These are phyloP conservation scores for Exsudoporus frostii DNA, from an alignment of 768 basidiomycete species.

Conservation along the genomic window DNA sequence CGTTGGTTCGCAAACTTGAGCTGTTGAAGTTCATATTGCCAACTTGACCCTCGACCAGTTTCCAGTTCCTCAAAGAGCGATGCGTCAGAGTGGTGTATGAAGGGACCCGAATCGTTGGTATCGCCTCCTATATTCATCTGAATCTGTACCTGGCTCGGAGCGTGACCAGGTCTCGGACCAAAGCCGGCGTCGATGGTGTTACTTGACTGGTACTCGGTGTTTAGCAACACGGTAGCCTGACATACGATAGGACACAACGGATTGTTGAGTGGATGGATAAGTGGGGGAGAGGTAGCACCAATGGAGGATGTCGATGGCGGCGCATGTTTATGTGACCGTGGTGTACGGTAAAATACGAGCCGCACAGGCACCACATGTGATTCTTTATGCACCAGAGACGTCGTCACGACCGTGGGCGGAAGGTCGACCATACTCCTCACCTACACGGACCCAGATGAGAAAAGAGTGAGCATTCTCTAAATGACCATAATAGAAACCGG, in stretches of 20 bases:
- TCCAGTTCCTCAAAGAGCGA: conserved; percentile 77
- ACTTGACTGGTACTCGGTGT: not conserved
- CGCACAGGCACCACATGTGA: conserved; percentile 29
- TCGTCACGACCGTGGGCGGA: conserved; percentile 18
- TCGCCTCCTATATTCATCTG: not conserved
- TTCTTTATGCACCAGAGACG: conserved; percentile 40
- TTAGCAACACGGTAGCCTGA: conserved; percentile 24
- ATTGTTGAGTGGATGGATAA: conserved; percentile 17
- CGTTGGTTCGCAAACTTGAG: conserved; percentile 68
- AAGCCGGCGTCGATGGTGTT: not conserved
- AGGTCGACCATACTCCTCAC: conserved; percentile 11
- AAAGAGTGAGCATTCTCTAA: not conserved
- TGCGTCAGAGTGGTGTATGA: conserved; percentile 17
- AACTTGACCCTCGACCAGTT: conserved; percentile 65
- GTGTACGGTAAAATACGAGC: conserved; percentile 39
- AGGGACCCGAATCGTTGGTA: not conserved
- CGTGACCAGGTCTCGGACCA: not conserved
- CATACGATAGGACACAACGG: conserved; percentile 29
- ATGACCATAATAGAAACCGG: not conserved
- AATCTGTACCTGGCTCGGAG: not conserved
- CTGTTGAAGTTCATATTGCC: conserved; percentile 93
- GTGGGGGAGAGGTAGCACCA: not conserved
- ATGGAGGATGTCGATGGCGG: not conserved
- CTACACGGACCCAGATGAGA: not conserved
- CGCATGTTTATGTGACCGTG: conserved; percentile 4